phyloP scores from a whole-genome alignment of 495 filamentous ascomycete species.

The Parachaetomium inaequale region DNA sequence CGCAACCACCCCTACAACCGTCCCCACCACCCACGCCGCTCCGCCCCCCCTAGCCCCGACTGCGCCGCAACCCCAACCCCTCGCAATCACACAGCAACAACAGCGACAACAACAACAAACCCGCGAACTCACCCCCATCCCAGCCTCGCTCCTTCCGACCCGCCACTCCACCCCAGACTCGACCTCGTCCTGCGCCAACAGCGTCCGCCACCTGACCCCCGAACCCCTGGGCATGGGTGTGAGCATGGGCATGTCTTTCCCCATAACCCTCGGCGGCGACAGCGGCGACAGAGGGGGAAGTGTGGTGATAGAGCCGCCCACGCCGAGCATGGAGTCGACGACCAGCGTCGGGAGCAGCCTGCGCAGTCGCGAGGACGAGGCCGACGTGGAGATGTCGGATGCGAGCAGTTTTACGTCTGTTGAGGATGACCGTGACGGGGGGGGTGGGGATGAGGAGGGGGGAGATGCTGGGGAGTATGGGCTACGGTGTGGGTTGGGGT shows the following conservation, averaged over 20 bases:
- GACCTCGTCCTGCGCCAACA: background rate
- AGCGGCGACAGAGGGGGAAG: background rate
- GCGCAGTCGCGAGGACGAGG: conserved; percentile 23
- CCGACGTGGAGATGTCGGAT: conserved; percentile 46
- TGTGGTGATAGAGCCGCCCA: conserved; percentile 10
- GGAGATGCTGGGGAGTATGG: background rate
- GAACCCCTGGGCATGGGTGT: background rate
- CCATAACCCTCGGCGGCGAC: background rate
- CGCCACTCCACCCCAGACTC: conserved; percentile 9
- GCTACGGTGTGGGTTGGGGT: background rate
- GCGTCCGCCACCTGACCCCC: conserved; percentile 2
- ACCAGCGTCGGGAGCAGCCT: conserved; percentile 16
- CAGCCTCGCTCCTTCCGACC: conserved; percentile 8
- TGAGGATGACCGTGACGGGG: conserved; percentile 17
- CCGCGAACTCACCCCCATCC: conserved; percentile 21
- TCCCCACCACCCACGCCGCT: background rate
- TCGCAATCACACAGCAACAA: background rate
- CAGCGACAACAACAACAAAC: background rate
- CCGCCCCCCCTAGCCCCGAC: background rate
- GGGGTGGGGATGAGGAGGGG: conserved; percentile 1
- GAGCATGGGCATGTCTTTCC: background rate
- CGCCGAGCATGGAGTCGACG: conserved; percentile 20
- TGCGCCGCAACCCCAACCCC: background rate
- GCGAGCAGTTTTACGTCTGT: conserved; percentile 33
- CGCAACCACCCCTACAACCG: background rate